A percentile compares a stretch with the other conserved stretches of the same genome.
Conservation (phyloP, 306 rosid genomes). For the Dryas drummondii region DNA sequence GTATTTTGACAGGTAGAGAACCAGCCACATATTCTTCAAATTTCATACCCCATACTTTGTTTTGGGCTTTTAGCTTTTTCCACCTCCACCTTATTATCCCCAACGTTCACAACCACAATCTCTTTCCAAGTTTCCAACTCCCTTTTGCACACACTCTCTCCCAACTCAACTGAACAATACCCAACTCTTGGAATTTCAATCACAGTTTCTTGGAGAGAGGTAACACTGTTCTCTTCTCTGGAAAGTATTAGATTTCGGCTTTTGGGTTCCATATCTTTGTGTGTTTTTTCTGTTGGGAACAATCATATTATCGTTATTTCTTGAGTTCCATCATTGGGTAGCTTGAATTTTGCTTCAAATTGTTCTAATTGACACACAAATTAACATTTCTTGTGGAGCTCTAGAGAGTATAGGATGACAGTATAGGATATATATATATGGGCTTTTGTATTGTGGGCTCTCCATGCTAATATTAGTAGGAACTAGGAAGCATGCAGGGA, state of each 20-base stretch:
- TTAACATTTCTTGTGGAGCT: background rate
- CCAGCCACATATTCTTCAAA: slow-evolving; percentile 55
- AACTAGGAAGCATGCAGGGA: slow-evolving; percentile 70
- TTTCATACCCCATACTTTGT: slow-evolving; percentile 9
- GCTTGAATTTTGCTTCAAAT: slow-evolving; percentile 24
- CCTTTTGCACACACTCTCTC: slow-evolving; percentile 11
- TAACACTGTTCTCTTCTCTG: slow-evolving; percentile 12
- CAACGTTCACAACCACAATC: slow-evolving; percentile 37
- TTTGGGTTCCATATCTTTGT: slow-evolving; percentile 31
- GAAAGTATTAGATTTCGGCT: slow-evolving; percentile 15
- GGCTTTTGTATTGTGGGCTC: slow-evolving; percentile 27
- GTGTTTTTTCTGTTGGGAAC: slow-evolving; percentile 14
- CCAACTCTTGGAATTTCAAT: slow-evolving; percentile 3
- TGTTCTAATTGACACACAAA: background rate
- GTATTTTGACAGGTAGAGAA: slow-evolving; percentile 55
- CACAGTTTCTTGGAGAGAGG: slow-evolving; percentile 12
- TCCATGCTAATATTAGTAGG: slow-evolving; percentile 57
- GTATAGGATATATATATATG: slow-evolving; percentile 22
- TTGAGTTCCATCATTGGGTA: slow-evolving; percentile 37
- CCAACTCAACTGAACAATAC: background rate
- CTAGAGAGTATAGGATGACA: slow-evolving; percentile 18
- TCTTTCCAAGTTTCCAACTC: slow-evolving; percentile 11
- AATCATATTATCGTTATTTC: slow-evolving; percentile 9
- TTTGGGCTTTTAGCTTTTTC: slow-evolving; percentile 20
- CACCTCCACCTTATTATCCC: slow-evolving; percentile 43